A percentile compares a stretch with the other conserved stretches of the same genome.
These are phyloP conservation scores for Phytophthora agathidicida DNA, from an alignment of 352 stramenopile species.

Conservation along the genomic window DNA sequence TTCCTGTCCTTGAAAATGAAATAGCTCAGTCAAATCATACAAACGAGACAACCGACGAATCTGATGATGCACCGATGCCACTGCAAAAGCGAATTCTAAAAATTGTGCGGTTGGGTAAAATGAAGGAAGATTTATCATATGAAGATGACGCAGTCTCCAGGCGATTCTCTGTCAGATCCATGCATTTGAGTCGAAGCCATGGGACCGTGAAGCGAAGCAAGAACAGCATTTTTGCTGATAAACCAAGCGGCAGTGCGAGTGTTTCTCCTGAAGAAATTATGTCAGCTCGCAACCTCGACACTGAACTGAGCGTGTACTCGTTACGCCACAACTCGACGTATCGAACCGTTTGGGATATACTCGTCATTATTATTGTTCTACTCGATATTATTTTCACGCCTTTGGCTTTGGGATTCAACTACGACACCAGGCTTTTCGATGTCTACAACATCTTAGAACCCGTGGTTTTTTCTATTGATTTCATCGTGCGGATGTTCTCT, in stretches of 20 bases:
- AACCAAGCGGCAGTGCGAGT: slow-evolving; percentile 8
- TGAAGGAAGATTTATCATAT: slow-evolving; percentile 1
- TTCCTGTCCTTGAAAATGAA: not conserved
- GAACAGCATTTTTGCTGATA: slow-evolving; percentile 33
- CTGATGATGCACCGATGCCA: not conserved
- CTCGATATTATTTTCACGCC: slow-evolving; percentile 63
- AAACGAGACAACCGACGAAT: not conserved
- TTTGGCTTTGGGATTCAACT: slow-evolving; percentile 64
- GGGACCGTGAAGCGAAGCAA: slow-evolving; percentile 16
- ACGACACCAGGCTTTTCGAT: slow-evolving; percentile 27
- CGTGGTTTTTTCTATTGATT: slow-evolving; percentile 55
- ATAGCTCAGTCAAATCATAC: too few relatives aligned
- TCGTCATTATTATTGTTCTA: slow-evolving; percentile 58
- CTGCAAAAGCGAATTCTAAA: slow-evolving; percentile 28
- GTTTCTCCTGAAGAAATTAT: slow-evolving; percentile 46
- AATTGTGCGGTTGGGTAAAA: slow-evolving; percentile 24
- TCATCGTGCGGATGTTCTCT: slow-evolving; percentile 64
- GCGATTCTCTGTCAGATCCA: slow-evolving; percentile 56
- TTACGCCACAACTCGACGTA: slow-evolving; percentile 55
- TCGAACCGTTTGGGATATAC: slow-evolving; percentile 48
- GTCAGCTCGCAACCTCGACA: slow-evolving; percentile 38
- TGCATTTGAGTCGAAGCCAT: slow-evolving; percentile 24
- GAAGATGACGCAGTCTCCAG: slow-evolving; percentile 35
- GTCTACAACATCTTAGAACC: slow-evolving; percentile 47
- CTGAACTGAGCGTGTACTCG: slow-evolving; percentile 45